A percentile compares a stretch with the other conserved stretches of the same genome.
Evolutionary conservation across 441 rosid genomes (phyloP).

Genomic region (Theobroma grandiflorum): DNA sequence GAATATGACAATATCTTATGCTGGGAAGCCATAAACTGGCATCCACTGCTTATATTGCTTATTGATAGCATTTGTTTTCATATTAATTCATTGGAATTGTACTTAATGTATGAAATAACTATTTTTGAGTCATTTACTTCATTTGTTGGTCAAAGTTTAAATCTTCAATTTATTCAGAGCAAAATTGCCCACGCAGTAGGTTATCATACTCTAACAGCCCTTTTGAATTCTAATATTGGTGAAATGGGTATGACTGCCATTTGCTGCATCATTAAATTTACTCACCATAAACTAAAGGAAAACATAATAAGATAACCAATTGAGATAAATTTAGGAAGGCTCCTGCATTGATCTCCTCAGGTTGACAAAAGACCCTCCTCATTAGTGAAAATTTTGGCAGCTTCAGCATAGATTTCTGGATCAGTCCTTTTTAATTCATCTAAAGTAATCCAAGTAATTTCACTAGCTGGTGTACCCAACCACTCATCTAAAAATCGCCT

Average conservation of each 20-base stretch:
- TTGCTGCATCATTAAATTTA: background rate
- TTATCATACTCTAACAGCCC: background rate
- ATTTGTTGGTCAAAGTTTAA: conserved; percentile 10
- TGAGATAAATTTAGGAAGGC: background rate
- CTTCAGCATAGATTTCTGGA: background rate
- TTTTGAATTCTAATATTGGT: background rate
- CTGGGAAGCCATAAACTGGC: background rate
- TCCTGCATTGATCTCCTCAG: background rate
- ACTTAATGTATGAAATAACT: conserved; percentile 11
- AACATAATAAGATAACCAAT: background rate
- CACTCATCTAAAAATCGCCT: no score
- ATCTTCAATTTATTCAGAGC: conserved; percentile 1
- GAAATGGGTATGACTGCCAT: background rate
- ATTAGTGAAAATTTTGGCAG: background rate
- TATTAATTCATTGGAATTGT: background rate
- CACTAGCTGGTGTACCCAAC: no score
- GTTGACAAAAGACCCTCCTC: background rate
- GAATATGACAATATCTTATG: background rate
- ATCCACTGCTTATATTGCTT: background rate
- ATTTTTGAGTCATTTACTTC: background rate
- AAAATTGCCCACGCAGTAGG: background rate
- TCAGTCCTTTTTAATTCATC: background rate
- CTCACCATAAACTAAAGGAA: background rate
- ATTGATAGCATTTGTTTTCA: no score
- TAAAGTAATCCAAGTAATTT: no score